Evolutionary conservation across 2,329 filamentous ascomycete species (phyloP).

Genomic region (Rugonectria rugulosa): DNA sequence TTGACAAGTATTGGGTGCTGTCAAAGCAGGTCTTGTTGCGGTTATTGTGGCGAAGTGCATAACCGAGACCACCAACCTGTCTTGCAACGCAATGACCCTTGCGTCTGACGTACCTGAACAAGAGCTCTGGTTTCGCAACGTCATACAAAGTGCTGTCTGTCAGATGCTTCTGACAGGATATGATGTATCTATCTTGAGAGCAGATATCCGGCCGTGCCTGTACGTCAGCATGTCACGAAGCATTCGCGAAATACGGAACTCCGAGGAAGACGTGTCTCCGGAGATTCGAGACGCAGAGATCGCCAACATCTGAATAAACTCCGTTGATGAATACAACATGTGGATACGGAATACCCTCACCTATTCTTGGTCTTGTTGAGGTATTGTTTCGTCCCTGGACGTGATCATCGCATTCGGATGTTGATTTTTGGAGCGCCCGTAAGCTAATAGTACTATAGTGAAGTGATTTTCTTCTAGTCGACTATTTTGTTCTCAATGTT

Average conservation of each 20-base stretch:
- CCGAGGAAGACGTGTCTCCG: too few species aligned
- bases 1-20: background rate
- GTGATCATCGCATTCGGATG: too few species aligned
- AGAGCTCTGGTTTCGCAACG: background rate
- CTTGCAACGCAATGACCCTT: constrained; percentile 2
- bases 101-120: constrained; percentile 2
- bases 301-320: too few species aligned
- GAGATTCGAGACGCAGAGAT: too few species aligned
- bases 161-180: background rate
- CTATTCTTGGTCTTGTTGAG: too few species aligned
- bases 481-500: too few species aligned
- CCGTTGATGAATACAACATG: too few species aligned
- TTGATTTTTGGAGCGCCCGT: too few species aligned
- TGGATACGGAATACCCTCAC: too few species aligned
- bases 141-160: constrained; percentile 1
- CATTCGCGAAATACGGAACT: background rate
- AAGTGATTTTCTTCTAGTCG: too few species aligned
- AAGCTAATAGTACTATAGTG: too few species aligned
- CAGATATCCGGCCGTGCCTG: background rate
- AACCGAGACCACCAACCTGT: constrained; percentile 6
- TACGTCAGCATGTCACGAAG: constrained; percentile 1
- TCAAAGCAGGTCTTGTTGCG: constrained; percentile 9
- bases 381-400: too few species aligned
- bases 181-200: background rate
- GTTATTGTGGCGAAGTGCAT: constrained; percentile 20